Evolutionary conservation across 2,329 filamentous ascomycete genomes (phyloP), one percentile per base, ranked within the genome.

Genomic region (Zopfia rhizophila): DNA sequence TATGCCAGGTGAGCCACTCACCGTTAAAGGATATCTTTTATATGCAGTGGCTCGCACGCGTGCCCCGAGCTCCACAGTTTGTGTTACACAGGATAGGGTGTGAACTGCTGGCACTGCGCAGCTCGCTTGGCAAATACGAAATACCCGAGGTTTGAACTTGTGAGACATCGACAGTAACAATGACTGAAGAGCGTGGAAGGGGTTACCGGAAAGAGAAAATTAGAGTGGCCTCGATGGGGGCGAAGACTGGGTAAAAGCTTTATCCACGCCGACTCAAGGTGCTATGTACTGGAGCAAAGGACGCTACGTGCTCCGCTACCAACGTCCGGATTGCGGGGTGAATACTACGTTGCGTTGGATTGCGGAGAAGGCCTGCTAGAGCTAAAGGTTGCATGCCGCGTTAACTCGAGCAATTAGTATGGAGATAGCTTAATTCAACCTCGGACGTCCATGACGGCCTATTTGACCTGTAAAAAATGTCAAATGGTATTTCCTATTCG

Each of bases 61-160:
- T 56, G 50, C 37, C 30, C 31, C 36, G 18, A 38, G 36, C 43
- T 44, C 40, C 23, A 37, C 44, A 33, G 28, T 37, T 48, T 40
- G 50, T 51, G 56, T 56, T 52, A 56, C 53, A 49, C 52, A 29
- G 44, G 41, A 45, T 41, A 45, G 30, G 47, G 52, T 53, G 58
- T 39, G 42, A 51, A 54, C 35, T 38, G 41, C 13, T 27, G n/a
- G 42, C 30, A 24, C 38, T 5, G 38, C 51, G 52, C 50, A 48
- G 43, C 45, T 52, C 22, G 54, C 53, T 60, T 55, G 50, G 43
- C 28, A 36, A 45, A 53, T 48, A 45, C 51, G 45, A 49, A 58
- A 59, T 62, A 67, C 53, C 62, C 62, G 62, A 65, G 42, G 61
- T 60, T 57, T 53, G 45, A 31, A 40, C 30, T 21, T 37, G 45